phyloP scores from a whole-genome alignment of 768 basidiomycete species.

The Pisolithus sp. region DNA sequence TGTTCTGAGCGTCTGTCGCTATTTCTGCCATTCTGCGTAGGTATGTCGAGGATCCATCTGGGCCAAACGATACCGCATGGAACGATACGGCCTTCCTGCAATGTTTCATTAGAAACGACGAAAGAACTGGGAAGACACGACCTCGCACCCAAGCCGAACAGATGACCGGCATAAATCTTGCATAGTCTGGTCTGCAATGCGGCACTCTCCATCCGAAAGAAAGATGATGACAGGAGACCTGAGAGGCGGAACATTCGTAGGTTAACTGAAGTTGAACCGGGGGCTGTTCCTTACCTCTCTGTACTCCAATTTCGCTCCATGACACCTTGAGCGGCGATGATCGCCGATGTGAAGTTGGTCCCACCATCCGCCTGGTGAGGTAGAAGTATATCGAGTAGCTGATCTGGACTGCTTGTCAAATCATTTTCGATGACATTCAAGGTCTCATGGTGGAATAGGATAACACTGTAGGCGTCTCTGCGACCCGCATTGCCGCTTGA shows the following conservation, averaged over 20 bases:
- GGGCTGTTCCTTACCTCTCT: conserved; percentile 29
- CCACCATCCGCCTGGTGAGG: conserved; percentile 24
- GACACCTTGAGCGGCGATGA: conserved; percentile 24
- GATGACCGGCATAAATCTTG: conserved; percentile 33
- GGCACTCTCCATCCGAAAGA: conserved; percentile 30
- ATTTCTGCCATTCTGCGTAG: conserved; percentile 42
- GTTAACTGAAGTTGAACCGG: no score
- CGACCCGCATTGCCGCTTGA: conserved; percentile 19
- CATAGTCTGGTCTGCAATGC: conserved; percentile 27
- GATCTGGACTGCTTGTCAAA: conserved; percentile 33
- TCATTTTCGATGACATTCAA: conserved; percentile 32
- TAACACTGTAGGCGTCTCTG: conserved; percentile 38
- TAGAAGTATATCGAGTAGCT: conserved; percentile 33
- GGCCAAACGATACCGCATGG: conserved; percentile 45
- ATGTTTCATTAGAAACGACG: background rate
- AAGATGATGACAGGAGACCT: conserved; percentile 2
- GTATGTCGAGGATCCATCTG: conserved; percentile 6
- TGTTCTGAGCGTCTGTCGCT: conserved; percentile 38
- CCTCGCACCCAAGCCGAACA: conserved; percentile 33
- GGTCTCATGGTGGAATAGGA: conserved; percentile 34
- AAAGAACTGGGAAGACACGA: background rate
- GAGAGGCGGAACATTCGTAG: background rate
- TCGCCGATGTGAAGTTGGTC: conserved; percentile 37
- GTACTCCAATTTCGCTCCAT: conserved; percentile 42
- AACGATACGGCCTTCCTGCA: conserved; percentile 43